Conservation (phyloP, 208 protist species). For the Trypanosoma conorhini region DNA sequence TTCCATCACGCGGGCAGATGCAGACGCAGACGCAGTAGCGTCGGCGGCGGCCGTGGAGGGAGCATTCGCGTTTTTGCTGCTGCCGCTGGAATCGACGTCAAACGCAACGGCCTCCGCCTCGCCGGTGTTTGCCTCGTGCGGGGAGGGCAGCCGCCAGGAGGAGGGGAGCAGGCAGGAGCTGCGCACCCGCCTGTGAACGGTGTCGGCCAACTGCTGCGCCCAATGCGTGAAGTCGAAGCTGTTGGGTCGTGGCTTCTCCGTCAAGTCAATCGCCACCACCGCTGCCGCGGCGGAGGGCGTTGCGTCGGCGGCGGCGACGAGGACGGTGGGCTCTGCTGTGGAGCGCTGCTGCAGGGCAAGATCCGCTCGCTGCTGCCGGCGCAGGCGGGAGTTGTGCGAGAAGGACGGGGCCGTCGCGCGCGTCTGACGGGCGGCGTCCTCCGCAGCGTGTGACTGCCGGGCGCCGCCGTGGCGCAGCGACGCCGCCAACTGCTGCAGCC, state of each 20-base stretch:
- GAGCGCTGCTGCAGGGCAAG: slow-evolving; percentile 3
- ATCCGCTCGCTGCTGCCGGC: slow-evolving; percentile 44
- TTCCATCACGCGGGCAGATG: not conserved
- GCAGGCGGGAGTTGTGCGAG: slow-evolving; percentile 43
- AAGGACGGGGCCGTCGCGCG: slow-evolving; percentile 23
- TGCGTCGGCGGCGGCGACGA: not conserved
- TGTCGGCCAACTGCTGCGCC: slow-evolving; percentile 27
- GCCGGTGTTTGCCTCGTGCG: not conserved
- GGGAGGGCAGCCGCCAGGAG: slow-evolving; percentile 1
- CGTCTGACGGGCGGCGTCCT: not conserved
- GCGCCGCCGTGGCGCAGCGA: not conserved
- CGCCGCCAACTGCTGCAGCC: not conserved
- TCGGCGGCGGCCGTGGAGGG: not conserved
- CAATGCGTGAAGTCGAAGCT: slow-evolving; percentile 28
- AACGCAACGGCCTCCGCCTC: not conserved
- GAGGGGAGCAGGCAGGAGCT: slow-evolving; percentile 14
- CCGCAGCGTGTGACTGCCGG: not conserved
- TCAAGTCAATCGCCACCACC: not conserved
- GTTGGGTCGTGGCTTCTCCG: not conserved
- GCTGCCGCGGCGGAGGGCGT: not conserved
- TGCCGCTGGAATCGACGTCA: too few species aligned
- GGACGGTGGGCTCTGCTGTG: not conserved
- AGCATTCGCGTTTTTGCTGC: not conserved
- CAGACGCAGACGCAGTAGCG: not conserved
- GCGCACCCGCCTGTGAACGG: slow-evolving; percentile 19